phyloP scores from a whole-genome alignment of 2,329 filamentous ascomycete genomes.

The Coniochaeta hoffmannii region DNA sequence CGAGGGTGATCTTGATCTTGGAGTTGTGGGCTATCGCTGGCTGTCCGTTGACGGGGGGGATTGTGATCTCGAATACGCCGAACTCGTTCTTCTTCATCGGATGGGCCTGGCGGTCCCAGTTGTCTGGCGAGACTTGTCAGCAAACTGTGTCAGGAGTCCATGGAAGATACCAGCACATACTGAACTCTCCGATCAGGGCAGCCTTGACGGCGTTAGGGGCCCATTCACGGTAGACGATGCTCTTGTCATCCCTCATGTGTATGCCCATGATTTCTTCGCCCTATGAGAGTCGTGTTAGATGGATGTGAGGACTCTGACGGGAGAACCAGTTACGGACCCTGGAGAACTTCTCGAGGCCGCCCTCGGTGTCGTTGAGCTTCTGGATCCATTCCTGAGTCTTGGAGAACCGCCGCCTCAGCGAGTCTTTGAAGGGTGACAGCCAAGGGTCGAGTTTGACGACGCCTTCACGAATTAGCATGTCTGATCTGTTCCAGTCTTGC shows the following conservation, averaged over 20 bases:
- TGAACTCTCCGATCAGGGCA: conserved; percentile 90
- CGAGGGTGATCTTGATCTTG: conserved; percentile 92
- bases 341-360: conserved; percentile 86
- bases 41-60: conserved; percentile 67
- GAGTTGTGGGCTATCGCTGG: conserved; percentile 85
- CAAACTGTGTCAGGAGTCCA: neutral
- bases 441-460: conserved; percentile 84
- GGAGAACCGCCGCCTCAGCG: conserved; percentile 67
- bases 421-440: conserved; percentile 75
- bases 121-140: conserved; percentile 48
- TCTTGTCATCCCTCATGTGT: conserved; percentile 71
- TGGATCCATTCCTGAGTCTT: conserved; percentile 84
- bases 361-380: conserved; percentile 74
- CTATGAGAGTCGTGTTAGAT: conserved; percentile 34
- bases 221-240: conserved; percentile 92
- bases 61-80: conserved; percentile 76
- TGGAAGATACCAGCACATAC: conserved; percentile 36
- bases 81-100: conserved; percentile 81
- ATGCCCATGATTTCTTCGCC: conserved; percentile 84
- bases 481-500: neutral
- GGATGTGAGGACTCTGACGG: conserved; percentile 16
- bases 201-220: conserved; percentile 82
- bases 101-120: conserved; percentile 77
- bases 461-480: conserved; percentile 35
- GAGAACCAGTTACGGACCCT: conserved; percentile 40